Percentiles rank a stretch among this genome's conserved stretches.
phyloP scores from a whole-genome alignment of 768 basidiomycete species.

The Boletus reticulatus region DNA sequence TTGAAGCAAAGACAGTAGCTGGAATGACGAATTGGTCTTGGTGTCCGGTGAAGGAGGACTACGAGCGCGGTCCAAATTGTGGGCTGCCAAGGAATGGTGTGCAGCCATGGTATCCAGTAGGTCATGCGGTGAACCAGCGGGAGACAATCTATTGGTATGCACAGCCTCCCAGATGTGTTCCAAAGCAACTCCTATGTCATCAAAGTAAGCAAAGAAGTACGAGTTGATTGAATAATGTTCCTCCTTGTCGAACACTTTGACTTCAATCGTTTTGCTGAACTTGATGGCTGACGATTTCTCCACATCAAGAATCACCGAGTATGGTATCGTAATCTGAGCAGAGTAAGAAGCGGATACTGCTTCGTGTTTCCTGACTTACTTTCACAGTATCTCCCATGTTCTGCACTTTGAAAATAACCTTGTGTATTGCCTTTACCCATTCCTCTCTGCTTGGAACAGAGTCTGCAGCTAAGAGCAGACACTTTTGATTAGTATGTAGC shows the following conservation, averaged over 20 bases:
- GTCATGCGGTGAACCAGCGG: conserved; percentile 19
- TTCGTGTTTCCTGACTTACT: conserved; percentile 38
- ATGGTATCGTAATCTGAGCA: conserved; percentile 85
- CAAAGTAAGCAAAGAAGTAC: conserved; percentile 95
- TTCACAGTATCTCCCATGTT: conserved; percentile 97
- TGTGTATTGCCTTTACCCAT: conserved; percentile 94
- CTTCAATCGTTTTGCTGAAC: conserved; percentile 94
- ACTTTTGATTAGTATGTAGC: conserved; percentile 79
- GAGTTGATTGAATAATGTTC: conserved; percentile 80
- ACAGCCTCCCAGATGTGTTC: conserved; percentile 81
- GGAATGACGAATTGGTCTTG: conserved; percentile 48
- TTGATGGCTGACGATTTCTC: conserved; percentile 88
- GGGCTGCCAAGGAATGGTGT: conserved; percentile 28
- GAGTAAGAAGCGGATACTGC: conserved; percentile 3
- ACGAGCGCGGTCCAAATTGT: conserved; percentile 39
- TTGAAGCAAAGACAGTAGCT: conserved; percentile 61
- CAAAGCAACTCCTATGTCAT: conserved; percentile 71
- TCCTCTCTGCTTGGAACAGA: conserved; percentile 84
- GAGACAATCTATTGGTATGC: conserved; percentile 45
- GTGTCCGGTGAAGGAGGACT: conserved; percentile 36
- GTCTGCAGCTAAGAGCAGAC: conserved; percentile 68
- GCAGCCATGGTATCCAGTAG: conserved; percentile 61
- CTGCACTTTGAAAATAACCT: conserved; percentile 93
- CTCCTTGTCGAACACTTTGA: conserved; percentile 82
- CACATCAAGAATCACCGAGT: conserved; percentile 84